Conservation (phyloP, 495 filamentous ascomycete species). For the Trichoderma erinaceum region DNA sequence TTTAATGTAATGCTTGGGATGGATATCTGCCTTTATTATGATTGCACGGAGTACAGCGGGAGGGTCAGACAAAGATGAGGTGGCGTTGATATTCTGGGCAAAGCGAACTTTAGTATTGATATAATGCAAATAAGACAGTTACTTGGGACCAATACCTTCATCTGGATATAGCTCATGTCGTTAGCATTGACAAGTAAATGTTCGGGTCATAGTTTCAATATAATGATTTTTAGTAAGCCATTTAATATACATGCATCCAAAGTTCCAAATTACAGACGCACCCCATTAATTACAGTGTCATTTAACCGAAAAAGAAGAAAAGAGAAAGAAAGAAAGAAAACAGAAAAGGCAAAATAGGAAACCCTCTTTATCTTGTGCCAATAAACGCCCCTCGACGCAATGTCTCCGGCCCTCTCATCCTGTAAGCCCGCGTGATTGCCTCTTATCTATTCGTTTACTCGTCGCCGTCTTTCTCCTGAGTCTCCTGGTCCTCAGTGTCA, state of each 20-base stretch:
- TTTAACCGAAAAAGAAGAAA: not conserved
- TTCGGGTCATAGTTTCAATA: not conserved
- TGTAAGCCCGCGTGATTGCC: not conserved
- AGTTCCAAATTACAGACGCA: slow-evolving; percentile 6
- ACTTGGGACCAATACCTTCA: not conserved
- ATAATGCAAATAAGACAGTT: not conserved
- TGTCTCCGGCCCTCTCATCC: not conserved
- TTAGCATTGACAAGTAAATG: not conserved
- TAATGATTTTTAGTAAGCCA: not conserved
- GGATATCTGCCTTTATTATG: not conserved
- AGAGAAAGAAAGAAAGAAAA: not conserved
- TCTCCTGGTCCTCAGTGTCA: slow-evolving; percentile 17
- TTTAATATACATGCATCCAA: slow-evolving; percentile 6
- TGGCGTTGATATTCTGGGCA: not conserved
- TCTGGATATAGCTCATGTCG: not conserved
- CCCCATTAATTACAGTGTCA: not conserved
- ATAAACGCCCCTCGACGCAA: not conserved
- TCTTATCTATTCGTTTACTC: not conserved
- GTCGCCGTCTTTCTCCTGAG: not conserved
- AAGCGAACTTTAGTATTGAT: not conserved
- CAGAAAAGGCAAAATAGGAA: not conserved
- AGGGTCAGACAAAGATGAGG: not conserved
- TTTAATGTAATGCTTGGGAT: too few species aligned
- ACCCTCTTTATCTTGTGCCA: not conserved
- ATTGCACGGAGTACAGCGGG: not conserved